Conservation (phyloP, 2,329 filamentous ascomycete genomes). For the Fusarium kyushuense region DNA sequence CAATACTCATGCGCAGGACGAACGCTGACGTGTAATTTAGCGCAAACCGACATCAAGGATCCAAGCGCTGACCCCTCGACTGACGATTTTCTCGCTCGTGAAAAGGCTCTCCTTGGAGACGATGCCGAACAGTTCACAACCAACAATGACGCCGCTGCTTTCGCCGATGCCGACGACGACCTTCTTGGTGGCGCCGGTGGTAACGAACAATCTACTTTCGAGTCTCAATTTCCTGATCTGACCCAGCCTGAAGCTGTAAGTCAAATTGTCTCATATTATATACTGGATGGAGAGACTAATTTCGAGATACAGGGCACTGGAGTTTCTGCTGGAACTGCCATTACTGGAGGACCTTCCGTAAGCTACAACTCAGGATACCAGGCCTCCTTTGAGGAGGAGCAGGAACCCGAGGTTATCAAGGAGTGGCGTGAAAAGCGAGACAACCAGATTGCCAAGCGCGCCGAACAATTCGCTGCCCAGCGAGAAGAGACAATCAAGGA, state of each 20-base stretch:
- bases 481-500: conserved; percentile 89
- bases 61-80: conserved; percentile 70
- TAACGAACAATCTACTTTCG: conserved; percentile 70
- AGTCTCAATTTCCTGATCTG: conserved; percentile 91
- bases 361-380: conserved; percentile 72
- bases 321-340: conserved; percentile 55
- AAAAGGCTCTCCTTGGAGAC: conserved; percentile 90
- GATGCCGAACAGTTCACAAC: conserved; percentile 92
- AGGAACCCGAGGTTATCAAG: conserved; percentile 89
- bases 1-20: conserved; percentile 17
- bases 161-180: conserved; percentile 74
- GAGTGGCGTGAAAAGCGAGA: conserved; percentile 94
- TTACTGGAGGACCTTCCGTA: conserved; percentile 80
- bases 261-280: background rate
- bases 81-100: conserved; percentile 90
- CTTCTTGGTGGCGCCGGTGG: conserved; percentile 79
- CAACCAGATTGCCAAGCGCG: conserved; percentile 82
- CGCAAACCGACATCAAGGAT: conserved; percentile 74
- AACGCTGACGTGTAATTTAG: conserved; percentile 57
- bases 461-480: conserved; percentile 83
- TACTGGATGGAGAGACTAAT: conserved; percentile 18
- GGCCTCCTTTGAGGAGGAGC: conserved; percentile 73
- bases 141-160: conserved; percentile 75
- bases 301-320: conserved; percentile 47
- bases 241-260: conserved; percentile 54